Conservation (phyloP, 768 basidiomycete genomes). For the Kockovaella imperatae region DNA sequence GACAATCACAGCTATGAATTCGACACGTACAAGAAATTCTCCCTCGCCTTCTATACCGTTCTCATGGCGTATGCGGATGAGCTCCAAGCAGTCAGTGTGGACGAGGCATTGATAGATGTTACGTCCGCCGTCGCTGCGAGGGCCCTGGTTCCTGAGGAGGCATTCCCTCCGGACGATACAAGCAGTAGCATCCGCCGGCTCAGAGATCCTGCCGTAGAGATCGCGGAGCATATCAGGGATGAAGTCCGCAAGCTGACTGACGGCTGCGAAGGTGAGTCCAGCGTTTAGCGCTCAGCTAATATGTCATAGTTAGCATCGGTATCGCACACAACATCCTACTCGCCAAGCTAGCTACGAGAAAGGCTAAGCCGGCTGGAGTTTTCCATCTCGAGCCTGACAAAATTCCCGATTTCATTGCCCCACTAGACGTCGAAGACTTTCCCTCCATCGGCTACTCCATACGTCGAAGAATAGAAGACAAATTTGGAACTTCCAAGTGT, state of each 20-base stretch:
- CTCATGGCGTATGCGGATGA: constrained; percentile 84
- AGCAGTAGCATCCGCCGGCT: neutral
- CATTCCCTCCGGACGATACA: constrained; percentile 15
- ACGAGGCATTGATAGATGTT: constrained; percentile 90
- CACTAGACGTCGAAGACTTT: constrained; percentile 56
- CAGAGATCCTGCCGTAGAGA: constrained; percentile 61
- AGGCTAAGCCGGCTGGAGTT: constrained; percentile 83
- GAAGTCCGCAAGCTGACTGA: constrained; percentile 65
- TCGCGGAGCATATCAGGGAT: constrained; percentile 72
- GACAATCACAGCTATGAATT: constrained; percentile 65
- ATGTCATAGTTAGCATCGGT: constrained; percentile 70
- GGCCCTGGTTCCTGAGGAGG: constrained; percentile 29
- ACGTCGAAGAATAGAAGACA: constrained; percentile 69
- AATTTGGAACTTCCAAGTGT: constrained; percentile 62
- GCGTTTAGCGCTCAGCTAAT: neutral
- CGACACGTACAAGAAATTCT: constrained; percentile 79
- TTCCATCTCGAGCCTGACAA: constrained; percentile 58
- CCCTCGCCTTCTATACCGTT: constrained; percentile 84
- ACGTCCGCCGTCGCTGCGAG: constrained; percentile 48
- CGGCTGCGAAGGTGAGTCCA: constrained; percentile 65
- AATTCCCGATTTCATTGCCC: constrained; percentile 31
- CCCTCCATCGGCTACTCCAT: constrained; percentile 78
- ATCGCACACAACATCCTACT: constrained; percentile 86
- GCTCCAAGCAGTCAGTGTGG: constrained; percentile 89
- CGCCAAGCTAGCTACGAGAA: constrained; percentile 80